phyloP scores from a whole-genome alignment of 2,329 filamentous ascomycete genomes.

The Aspergillus sp. region DNA sequence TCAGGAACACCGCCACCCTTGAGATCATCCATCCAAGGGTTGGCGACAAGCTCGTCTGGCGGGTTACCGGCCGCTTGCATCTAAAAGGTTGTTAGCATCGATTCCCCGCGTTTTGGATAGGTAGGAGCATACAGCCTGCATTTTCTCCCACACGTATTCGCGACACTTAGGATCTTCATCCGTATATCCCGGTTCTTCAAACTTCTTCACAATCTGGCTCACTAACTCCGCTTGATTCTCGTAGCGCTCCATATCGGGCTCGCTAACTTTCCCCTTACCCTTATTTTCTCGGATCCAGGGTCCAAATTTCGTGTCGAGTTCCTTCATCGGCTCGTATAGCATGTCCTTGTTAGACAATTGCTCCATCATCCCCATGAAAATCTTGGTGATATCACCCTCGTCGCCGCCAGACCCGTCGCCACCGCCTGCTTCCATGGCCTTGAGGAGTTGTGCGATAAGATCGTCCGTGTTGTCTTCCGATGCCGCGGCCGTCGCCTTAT shows the following conservation, averaged over 20 bases:
- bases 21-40: slow-evolving; percentile 67
- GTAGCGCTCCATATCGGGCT: slow-evolving; percentile 76
- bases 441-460: slow-evolving; percentile 87
- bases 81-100: slow-evolving; percentile 50
- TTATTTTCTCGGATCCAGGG: slow-evolving; percentile 81
- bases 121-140: slow-evolving; percentile 77
- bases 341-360: slow-evolving; percentile 98
- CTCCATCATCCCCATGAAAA: slow-evolving; percentile 98
- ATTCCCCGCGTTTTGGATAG: background rate
- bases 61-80: slow-evolving; percentile 97
- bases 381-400: slow-evolving; percentile 89
- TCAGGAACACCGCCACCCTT: slow-evolving; percentile 68
- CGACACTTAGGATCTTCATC: slow-evolving; percentile 79
- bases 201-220: slow-evolving; percentile 81
- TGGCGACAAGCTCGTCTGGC: slow-evolving; percentile 75
- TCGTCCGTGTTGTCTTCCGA: slow-evolving; percentile 69
- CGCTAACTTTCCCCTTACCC: slow-evolving; percentile 55
- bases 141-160: slow-evolving; percentile 92
- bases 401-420: slow-evolving; percentile 52
- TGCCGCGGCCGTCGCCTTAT: slow-evolving; percentile 77
- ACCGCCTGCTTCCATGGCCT: slow-evolving; percentile 73
- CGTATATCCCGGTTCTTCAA: slow-evolving; percentile 77
- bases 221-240: slow-evolving; percentile 78
- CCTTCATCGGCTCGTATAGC: slow-evolving; percentile 97
- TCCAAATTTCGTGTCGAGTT: slow-evolving; percentile 89